Percentiles rank a stretch among this genome's conserved stretches.
Evolutionary conservation across 2,329 filamentous ascomycete species (phyloP).

Genomic region (Drechmeria coniospora): DNA sequence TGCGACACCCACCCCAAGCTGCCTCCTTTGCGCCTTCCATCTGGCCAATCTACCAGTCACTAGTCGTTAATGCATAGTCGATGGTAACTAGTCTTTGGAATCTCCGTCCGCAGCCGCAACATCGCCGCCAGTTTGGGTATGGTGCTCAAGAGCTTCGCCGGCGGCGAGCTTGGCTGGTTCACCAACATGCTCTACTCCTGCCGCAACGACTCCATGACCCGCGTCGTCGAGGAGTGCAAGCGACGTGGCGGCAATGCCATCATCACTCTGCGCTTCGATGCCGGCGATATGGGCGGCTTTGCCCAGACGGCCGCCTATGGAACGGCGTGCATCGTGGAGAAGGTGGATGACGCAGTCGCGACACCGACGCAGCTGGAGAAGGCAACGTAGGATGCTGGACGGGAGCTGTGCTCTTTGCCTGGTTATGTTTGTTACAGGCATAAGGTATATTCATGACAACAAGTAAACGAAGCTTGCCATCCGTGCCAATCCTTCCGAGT

Average conservation of each 20-base stretch:
- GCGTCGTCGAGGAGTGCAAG: slow-evolving; percentile 41
- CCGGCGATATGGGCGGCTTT: slow-evolving; percentile 36
- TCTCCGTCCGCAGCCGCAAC: slow-evolving; percentile 43
- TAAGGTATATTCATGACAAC: too few relatives aligned
- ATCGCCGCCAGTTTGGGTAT: slow-evolving; percentile 39
- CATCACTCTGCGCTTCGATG: slow-evolving; percentile 43
- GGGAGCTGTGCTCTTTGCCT: too few relatives aligned
- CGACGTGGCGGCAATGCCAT: slow-evolving; percentile 43
- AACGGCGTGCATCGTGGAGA: slow-evolving; percentile 39
- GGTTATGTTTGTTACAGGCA: too few relatives aligned
- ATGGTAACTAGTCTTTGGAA: slow-evolving; percentile 40
- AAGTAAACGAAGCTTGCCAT: too few relatives aligned
- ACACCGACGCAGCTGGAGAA: too few relatives aligned
- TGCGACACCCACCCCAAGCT: not conserved
- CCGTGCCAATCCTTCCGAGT: too few relatives aligned
- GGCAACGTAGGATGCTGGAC: too few relatives aligned
- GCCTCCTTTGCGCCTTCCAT: too few relatives aligned
- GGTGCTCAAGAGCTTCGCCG: slow-evolving; percentile 39
- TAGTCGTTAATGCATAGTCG: too few relatives aligned
- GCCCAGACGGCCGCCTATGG: slow-evolving; percentile 46
- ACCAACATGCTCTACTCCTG: slow-evolving; percentile 43
- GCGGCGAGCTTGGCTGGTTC: slow-evolving; percentile 44
- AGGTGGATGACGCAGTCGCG: too few relatives aligned
- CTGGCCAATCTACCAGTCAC: too few relatives aligned
- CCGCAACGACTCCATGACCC: slow-evolving; percentile 41